A percentile compares a stretch with the other conserved stretches of the same genome.
Conservation (phyloP, 1,139 yeast species). For the Magnusiomyces paraingens region DNA sequence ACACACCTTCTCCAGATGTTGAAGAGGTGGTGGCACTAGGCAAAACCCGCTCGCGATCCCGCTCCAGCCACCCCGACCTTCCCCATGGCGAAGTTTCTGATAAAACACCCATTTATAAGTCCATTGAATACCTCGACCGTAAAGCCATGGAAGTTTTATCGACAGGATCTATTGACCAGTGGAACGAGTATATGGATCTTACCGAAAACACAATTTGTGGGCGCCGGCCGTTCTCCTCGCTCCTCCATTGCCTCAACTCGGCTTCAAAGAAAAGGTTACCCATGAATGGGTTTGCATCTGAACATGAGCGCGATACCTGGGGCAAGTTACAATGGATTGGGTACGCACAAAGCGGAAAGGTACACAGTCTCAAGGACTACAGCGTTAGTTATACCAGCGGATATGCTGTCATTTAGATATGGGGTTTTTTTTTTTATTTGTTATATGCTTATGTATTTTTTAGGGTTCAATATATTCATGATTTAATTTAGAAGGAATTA, state of each 20-base stretch:
- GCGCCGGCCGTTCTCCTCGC: slow-evolving; percentile 66
- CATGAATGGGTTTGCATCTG: slow-evolving; percentile 17
- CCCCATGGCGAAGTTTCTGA: slow-evolving; percentile 16
- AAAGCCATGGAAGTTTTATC: slow-evolving; percentile 62
- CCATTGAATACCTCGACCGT: slow-evolving; percentile 67
- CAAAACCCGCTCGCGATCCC: slow-evolving; percentile 7
- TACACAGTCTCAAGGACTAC: slow-evolving; percentile 46
- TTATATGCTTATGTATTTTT: no score
- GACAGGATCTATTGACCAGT: slow-evolving; percentile 46
- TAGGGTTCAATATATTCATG: no score
- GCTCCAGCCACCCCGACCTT: slow-evolving; percentile 9
- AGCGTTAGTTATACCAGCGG: slow-evolving; percentile 93
- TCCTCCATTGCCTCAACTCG: slow-evolving; percentile 48
- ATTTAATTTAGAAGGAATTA: no score
- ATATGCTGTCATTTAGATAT: slow-evolving; percentile 40
- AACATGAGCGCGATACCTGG: slow-evolving; percentile 16
- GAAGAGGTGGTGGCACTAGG: not conserved
- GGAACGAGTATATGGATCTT: slow-evolving; percentile 56
- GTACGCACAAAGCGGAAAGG: slow-evolving; percentile 72
- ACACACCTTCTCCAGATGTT: slow-evolving; percentile 32
- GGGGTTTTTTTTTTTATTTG: no score
- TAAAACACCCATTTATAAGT: slow-evolving; percentile 50
- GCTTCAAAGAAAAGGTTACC: slow-evolving; percentile 18
- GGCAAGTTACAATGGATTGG: slow-evolving; percentile 63
- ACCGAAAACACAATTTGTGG: slow-evolving; percentile 96